Conservation (phyloP, 257 asterid species). For the Nicotiana tomentosiformis region DNA sequence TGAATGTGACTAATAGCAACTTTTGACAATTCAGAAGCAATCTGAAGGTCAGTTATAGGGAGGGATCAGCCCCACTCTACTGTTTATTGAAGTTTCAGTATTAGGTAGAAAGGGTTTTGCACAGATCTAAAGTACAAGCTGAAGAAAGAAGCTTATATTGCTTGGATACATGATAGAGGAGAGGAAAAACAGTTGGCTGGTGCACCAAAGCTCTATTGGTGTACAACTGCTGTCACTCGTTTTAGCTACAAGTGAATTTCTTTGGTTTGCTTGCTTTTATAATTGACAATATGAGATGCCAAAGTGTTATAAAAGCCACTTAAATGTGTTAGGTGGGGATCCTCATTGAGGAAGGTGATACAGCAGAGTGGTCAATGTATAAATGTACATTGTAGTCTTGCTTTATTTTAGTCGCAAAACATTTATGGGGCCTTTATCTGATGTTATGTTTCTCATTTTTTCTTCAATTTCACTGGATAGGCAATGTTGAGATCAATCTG, state of each 20-base stretch:
- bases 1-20: too few relatives aligned
- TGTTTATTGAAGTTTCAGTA: too few relatives aligned
- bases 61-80: too few relatives aligned
- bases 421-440: background rate
- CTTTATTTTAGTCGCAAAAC: background rate
- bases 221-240: background rate
- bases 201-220: background rate
- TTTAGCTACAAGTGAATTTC: too few relatives aligned
- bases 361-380: background rate
- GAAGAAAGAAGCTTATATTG: too few relatives aligned
- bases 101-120: too few relatives aligned
- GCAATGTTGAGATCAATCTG: background rate
- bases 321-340: too few relatives aligned
- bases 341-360: background rate
- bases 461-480: background rate
- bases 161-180: background rate
- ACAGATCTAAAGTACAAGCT: too few relatives aligned
- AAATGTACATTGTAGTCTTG: background rate
- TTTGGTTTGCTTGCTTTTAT: background rate
- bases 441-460: background rate
- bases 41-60: too few relatives aligned
- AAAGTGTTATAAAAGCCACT: too few relatives aligned
- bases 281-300: background rate
- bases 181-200: background rate
- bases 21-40: too few relatives aligned